These are phyloP conservation scores for Leccinellum rugosiceps DNA, from an alignment of 768 basidiomycete species.

Conservation along the genomic window DNA sequence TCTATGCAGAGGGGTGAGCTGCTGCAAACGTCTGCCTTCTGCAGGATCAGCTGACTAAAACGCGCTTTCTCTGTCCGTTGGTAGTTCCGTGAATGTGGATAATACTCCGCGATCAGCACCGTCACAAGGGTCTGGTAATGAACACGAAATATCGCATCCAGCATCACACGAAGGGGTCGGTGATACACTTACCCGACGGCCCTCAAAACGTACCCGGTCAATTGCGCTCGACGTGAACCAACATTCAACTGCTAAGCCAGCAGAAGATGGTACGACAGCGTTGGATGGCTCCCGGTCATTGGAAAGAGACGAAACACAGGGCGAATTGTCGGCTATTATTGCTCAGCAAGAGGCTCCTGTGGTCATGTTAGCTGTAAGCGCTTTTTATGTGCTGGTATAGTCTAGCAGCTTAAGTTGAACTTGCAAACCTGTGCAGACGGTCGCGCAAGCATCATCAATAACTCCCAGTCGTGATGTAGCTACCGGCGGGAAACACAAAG, in stretches of 20 bases:
- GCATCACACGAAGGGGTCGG: not conserved
- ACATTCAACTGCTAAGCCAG: not conserved
- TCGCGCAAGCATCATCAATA: not conserved
- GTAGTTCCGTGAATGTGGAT: not conserved
- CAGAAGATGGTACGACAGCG: not conserved
- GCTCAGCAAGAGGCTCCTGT: not conserved
- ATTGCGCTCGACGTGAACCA: not conserved
- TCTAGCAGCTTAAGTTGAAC: not conserved
- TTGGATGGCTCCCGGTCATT: not conserved
- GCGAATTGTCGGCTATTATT: not conserved
- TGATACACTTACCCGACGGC: not conserved
- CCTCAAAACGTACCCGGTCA: slow-evolving; percentile 6
- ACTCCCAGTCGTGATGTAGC: not conserved
- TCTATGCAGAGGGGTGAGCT: not conserved
- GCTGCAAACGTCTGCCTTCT: not conserved
- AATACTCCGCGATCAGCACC: not conserved
- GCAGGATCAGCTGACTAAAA: slow-evolving; percentile 1
- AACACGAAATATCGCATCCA: not conserved
- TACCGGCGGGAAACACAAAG: slow-evolving; percentile 16
- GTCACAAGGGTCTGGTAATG: not conserved
- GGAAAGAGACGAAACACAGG: not conserved
- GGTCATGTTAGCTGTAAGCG: slow-evolving; percentile 1
- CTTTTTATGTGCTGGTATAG: not conserved
- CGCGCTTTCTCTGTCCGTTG: not conserved
- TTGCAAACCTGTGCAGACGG: not conserved